Evolutionary conservation across 352 stramenopile species (phyloP), one percentile per base, ranked within the genome.

Genomic region (Pythium vanterpoolii): DNA sequence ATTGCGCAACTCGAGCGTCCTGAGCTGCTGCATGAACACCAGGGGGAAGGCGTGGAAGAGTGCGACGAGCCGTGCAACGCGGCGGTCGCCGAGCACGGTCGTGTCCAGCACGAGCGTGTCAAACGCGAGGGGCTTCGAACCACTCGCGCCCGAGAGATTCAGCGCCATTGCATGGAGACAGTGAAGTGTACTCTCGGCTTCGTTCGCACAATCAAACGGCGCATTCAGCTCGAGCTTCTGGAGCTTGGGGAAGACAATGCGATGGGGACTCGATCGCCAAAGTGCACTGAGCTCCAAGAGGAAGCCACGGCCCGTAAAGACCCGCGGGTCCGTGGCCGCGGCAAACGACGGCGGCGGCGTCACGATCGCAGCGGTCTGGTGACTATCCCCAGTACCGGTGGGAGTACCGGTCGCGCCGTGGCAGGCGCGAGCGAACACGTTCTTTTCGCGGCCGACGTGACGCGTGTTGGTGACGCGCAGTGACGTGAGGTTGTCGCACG

Each of bases 201-300:
- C 80, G 5, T 68, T 72, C 16, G 78, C 74, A 55, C 77, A 84
- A 56, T 90, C 76, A 21, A 90, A 90, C 0, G 80, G 80, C 39
- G 80, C 68, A 4, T 57, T 52, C 0, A 90, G 54, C 36, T 75
- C 66, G 10, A 90, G 66, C 31, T 51, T 58, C 38, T 77, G 36
- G 13, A 90, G 67, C 13, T 60, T 62, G 7, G 53, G 65, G 61
- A 78, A 87, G 4, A 75, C 71, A 14, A 63, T 18, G 5, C 14
- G 34, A 4, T 18, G 67, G 13, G 13, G 27, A 30, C 69, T 34
- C 8, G 55, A 24, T 9, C 14, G 21, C 4, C 26, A 36, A 1
- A 90, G 53, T 4, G 62, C 54, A 0, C 68, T 53, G 2, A 84
- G 61, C 39, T 80, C 63, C 38, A 69, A 39, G 26, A 86, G 63